A percentile compares a stretch with the other conserved stretches of the same genome.
These are phyloP conservation scores for Salix udensis DNA, from an alignment of 345 rosid genomes.

Conservation along the genomic window DNA sequence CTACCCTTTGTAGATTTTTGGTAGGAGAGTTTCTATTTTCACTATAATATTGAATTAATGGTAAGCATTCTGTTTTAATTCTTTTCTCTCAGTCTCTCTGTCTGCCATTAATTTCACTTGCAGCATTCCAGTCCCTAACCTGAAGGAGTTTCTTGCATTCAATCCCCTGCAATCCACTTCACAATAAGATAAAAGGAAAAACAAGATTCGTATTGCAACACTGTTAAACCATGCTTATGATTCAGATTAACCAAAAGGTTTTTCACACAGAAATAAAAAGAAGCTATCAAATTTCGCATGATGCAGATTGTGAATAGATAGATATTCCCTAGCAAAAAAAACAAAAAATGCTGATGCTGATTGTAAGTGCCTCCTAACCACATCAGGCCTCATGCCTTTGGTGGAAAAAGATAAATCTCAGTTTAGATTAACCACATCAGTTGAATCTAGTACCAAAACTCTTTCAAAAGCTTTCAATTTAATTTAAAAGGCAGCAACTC, in stretches of 20 bases:
- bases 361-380: neutral
- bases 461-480: neutral
- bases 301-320: neutral
- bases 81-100: too few relatives aligned
- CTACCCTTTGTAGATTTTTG: too few relatives aligned
- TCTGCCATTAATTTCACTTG: too few relatives aligned
- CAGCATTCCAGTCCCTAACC: too few relatives aligned
- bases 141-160: too few relatives aligned
- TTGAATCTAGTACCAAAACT: neutral
- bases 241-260: neutral
- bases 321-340: neutral
- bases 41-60: too few relatives aligned
- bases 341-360: neutral
- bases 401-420: neutral
- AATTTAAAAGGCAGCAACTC: constrained; percentile 2
- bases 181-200: neutral
- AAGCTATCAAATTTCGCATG: neutral
- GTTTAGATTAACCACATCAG: neutral
- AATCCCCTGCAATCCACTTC: neutral
- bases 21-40: too few relatives aligned
- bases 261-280: neutral
- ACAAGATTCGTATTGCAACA: neutral
- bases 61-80: too few relatives aligned
- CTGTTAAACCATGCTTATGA: neutral
- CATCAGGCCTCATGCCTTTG: neutral